phyloP scores from a whole-genome alignment of 1,284 basidiomycete genomes.

The Boletellus deceptivus region DNA sequence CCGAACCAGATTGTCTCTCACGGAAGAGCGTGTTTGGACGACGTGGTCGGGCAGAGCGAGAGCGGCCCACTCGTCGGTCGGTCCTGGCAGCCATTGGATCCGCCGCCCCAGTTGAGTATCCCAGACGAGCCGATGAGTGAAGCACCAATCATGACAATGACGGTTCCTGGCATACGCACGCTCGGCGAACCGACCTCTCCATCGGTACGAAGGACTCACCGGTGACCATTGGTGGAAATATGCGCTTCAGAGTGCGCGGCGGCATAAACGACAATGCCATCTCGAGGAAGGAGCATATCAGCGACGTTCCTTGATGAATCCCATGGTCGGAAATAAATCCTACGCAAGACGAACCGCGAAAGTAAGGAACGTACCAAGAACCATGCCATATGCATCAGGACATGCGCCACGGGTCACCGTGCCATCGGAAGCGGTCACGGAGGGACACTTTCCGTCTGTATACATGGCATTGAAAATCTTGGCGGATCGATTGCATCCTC shows the following conservation, averaged over 20 bases:
- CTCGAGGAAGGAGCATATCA: slow-evolving; percentile 80
- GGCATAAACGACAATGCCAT: slow-evolving; percentile 77
- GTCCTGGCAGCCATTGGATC: slow-evolving; percentile 63
- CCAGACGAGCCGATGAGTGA: slow-evolving; percentile 74
- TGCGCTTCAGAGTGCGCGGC: slow-evolving; percentile 55
- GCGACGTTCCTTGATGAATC: slow-evolving; percentile 56
- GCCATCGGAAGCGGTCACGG: slow-evolving; percentile 57
- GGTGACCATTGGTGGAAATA: slow-evolving; percentile 84
- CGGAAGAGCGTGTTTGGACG: slow-evolving; percentile 54
- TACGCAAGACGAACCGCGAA: not conserved
- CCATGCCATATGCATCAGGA: slow-evolving; percentile 77
- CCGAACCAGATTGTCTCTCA: slow-evolving; percentile 15
- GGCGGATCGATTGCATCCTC: not conserved
- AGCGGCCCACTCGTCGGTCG: slow-evolving; percentile 66
- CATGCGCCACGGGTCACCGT: slow-evolving; percentile 60
- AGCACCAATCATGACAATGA: slow-evolving; percentile 76
- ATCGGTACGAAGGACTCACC: slow-evolving; percentile 37
- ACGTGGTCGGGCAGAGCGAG: slow-evolving; percentile 65
- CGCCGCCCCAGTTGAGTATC: slow-evolving; percentile 81
- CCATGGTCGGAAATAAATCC: not conserved
- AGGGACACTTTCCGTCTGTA: slow-evolving; percentile 73
- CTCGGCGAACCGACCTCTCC: not conserved
- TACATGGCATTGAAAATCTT: slow-evolving; percentile 81
- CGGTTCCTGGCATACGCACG: slow-evolving; percentile 47
- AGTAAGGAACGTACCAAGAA: slow-evolving; percentile 50